Percentiles rank a stretch among this genome's conserved stretches.
phyloP scores from a whole-genome alignment of 2,329 filamentous ascomycete species.

The Cercospora sesami region DNA sequence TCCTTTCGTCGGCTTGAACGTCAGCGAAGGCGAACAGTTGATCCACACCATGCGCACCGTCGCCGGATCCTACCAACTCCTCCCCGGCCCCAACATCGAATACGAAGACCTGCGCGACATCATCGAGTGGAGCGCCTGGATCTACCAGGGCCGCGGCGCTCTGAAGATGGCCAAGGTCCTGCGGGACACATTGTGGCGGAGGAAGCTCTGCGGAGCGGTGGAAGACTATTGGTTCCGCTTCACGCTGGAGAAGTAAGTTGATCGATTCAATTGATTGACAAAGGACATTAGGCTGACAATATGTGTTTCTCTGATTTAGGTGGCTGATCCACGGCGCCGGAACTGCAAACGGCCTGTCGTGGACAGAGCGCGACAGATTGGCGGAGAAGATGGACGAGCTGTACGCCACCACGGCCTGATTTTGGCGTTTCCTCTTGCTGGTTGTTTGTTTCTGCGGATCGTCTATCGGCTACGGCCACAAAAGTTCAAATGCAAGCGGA shows the following conservation, averaged over 20 bases:
- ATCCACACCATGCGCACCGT: neutral
- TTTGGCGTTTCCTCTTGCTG: neutral
- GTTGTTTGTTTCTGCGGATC: neutral
- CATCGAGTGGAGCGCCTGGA: neutral
- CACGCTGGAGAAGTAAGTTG: neutral
- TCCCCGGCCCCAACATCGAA: conserved; percentile 2
- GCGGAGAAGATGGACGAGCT: neutral
- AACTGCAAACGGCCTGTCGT: neutral
- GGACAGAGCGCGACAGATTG: neutral
- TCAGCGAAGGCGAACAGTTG: neutral
- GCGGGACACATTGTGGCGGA: neutral
- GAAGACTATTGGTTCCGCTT: neutral
- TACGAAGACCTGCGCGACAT: neutral
- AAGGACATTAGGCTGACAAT: neutral
- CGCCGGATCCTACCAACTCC: neutral
- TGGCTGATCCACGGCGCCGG: neutral
- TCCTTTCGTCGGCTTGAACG: neutral
- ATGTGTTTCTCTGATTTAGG: neutral
- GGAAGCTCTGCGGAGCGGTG: conserved; percentile 1
- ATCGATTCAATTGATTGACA: neutral
- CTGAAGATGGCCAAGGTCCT: neutral
- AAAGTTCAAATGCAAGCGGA: neutral
- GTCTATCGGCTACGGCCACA: neutral
- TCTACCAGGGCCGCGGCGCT: neutral
- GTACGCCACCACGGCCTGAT: neutral